Evolutionary conservation across 2,329 filamentous ascomycete species (phyloP).

Genomic region (Sporothrix phasma): DNA sequence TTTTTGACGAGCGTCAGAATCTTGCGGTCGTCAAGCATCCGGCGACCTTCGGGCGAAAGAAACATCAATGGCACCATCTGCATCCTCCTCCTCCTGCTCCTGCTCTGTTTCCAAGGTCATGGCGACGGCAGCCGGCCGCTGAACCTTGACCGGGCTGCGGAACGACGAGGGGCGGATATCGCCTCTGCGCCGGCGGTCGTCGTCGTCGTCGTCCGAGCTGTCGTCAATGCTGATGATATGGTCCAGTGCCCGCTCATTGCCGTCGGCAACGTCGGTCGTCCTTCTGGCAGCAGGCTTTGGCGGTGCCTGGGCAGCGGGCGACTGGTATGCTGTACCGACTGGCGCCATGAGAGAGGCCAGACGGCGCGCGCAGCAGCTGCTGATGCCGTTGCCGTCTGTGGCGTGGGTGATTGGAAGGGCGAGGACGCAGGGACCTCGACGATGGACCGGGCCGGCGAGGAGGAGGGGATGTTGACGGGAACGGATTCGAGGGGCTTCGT

Average conservation of each 20-base stretch:
- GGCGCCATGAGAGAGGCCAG: slow-evolving; percentile 61
- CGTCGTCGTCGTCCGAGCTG: slow-evolving; percentile 40
- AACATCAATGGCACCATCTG: background rate
- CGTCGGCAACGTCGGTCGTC: background rate
- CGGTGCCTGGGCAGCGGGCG: slow-evolving; percentile 26
- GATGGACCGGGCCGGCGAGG: slow-evolving; percentile 30
- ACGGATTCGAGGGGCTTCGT: slow-evolving; percentile 15
- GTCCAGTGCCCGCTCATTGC: slow-evolving; percentile 20
- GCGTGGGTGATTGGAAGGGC: slow-evolving; percentile 51
- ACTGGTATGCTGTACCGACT: slow-evolving; percentile 60
- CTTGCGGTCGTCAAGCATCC: slow-evolving; percentile 13
- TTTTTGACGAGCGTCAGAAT: slow-evolving; percentile 12
- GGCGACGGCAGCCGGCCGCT: slow-evolving; percentile 4
- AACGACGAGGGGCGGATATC: slow-evolving; percentile 55
- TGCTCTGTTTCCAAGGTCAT: background rate
- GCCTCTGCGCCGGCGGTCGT: slow-evolving; percentile 40
- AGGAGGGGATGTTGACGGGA: slow-evolving; percentile 25
- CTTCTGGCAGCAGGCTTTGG: background rate
- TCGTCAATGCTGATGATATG: slow-evolving; percentile 40
- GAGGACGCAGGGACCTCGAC: slow-evolving; percentile 88
- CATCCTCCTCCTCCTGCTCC: background rate
- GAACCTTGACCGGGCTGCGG: slow-evolving; percentile 24
- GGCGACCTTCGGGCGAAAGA: background rate
- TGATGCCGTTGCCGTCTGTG: slow-evolving; percentile 9
- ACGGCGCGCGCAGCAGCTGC: slow-evolving; percentile 23